Evolutionary conservation across 164 flowering plant species (phyloP).

Genomic region (Kingdonia uniflora): DNA sequence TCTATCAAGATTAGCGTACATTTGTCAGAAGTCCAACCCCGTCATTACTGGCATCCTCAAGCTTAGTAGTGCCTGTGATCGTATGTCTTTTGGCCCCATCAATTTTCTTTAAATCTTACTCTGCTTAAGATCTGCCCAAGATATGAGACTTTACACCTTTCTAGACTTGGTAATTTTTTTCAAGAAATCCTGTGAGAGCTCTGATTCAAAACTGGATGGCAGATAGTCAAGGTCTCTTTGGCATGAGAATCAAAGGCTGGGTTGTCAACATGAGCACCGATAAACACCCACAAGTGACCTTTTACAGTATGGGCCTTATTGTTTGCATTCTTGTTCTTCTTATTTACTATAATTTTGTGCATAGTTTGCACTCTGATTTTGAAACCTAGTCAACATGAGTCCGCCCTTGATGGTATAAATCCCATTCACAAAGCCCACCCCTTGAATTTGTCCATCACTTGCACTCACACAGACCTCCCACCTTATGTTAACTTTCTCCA

Average conservation of each 20-base stretch:
- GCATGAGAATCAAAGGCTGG: conserved; percentile 99
- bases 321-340: conserved; percentile 64
- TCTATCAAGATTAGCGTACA: conserved; percentile 95
- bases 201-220: conserved; percentile 78
- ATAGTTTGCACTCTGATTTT: conserved; percentile 60
- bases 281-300: conserved; percentile 90
- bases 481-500: conserved; percentile 65
- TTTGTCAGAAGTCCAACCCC: conserved; percentile 58
- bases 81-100: conserved; percentile 66
- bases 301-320: conserved; percentile 75
- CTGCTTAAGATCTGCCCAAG: conserved; percentile 83
- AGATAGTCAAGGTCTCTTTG: conserved; percentile 88
- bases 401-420: conserved; percentile 93
- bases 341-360: conserved; percentile 50
- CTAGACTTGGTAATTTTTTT: conserved; percentile 74
- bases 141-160: conserved; percentile 55
- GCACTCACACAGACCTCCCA: conserved; percentile 84
- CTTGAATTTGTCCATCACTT: conserved; percentile 92
- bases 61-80: conserved; percentile 48
- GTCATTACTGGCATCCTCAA: conserved; percentile 86
- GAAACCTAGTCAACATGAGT: conserved; percentile 89
- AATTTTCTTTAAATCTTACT: conserved; percentile 79
- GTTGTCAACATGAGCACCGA: conserved; percentile 87
- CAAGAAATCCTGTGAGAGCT: conserved; percentile 55
- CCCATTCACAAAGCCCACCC: conserved; percentile 96